Evolutionary conservation across 805 yeast genomes (phyloP).

Genomic region (Yarrowia divulgata): DNA sequence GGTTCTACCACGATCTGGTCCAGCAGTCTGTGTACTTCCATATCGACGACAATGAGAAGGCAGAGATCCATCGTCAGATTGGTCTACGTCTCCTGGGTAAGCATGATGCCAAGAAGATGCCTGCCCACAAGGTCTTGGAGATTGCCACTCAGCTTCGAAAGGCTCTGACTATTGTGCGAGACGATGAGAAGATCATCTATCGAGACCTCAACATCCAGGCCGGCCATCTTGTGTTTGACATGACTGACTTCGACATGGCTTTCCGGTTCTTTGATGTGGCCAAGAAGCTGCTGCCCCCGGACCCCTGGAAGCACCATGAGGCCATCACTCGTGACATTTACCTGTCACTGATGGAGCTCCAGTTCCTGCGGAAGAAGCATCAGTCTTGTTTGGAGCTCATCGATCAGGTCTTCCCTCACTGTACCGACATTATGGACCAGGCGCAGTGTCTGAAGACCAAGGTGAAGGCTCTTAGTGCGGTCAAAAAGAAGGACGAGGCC

Average conservation of each 20-base stretch:
- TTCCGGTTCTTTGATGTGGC: slow-evolving; percentile 54
- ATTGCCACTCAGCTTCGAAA: slow-evolving; percentile 55
- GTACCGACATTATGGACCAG: slow-evolving; percentile 50
- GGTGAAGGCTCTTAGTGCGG: slow-evolving; percentile 52
- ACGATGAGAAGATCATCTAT: slow-evolving; percentile 53
- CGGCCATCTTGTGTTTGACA: slow-evolving; percentile 56
- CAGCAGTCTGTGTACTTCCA: slow-evolving; percentile 51
- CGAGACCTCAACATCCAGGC: slow-evolving; percentile 55
- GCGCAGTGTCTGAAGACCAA: slow-evolving; percentile 50
- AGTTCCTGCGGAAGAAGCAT: slow-evolving; percentile 48
- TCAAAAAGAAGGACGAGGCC: slow-evolving; percentile 51
- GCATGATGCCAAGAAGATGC: slow-evolving; percentile 45
- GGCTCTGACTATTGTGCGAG: slow-evolving; percentile 50
- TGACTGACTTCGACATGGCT: slow-evolving; percentile 55
- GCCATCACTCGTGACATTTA: slow-evolving; percentile 43
- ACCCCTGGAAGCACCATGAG: slow-evolving; percentile 40
- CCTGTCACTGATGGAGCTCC: slow-evolving; percentile 44
- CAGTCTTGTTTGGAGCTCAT: slow-evolving; percentile 53
- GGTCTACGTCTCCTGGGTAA: slow-evolving; percentile 54
- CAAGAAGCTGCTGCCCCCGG: slow-evolving; percentile 44
- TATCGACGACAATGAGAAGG: slow-evolving; percentile 47
- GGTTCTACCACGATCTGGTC: slow-evolving; percentile 55
- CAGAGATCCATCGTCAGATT: slow-evolving; percentile 52
- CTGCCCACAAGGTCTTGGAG: slow-evolving; percentile 48
- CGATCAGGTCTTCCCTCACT: slow-evolving; percentile 48